These are phyloP conservation scores for Selaginella tamariscina DNA, from an alignment of 75 land plant genomes.

Conservation along the genomic window DNA sequence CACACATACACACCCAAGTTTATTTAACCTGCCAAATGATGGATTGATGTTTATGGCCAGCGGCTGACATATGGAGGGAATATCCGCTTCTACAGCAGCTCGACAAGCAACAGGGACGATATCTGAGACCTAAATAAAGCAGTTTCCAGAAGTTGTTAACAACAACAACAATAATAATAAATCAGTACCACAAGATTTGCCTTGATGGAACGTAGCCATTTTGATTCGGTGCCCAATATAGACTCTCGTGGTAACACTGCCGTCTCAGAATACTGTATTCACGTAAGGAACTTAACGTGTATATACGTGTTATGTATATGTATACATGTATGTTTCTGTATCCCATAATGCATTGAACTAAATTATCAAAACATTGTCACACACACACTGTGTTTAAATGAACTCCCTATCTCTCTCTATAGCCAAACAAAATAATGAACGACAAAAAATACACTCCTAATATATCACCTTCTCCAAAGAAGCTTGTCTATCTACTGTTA, in stretches of 20 bases:
- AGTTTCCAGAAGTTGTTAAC: slow-evolving; percentile 50
- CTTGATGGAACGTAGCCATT: slow-evolving; percentile 84
- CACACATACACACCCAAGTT: too few relatives aligned
- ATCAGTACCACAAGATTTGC: slow-evolving; percentile 93
- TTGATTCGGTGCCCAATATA: slow-evolving; percentile 67
- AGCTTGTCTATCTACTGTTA: slow-evolving; percentile 92
- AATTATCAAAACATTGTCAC: too few relatives aligned
- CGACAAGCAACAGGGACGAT: slow-evolving; percentile 98
- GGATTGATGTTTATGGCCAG: slow-evolving; percentile 85
- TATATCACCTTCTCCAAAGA: slow-evolving; percentile 84
- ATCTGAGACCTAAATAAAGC: slow-evolving; percentile 61
- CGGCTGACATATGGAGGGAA: slow-evolving; percentile 95
- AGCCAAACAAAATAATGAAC: too few relatives aligned
- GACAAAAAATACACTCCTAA: too few relatives aligned
- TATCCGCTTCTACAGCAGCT: slow-evolving; percentile 94
- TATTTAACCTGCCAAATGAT: slow-evolving; percentile 88
- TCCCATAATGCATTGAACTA: too few relatives aligned
- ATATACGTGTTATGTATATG: too few relatives aligned
- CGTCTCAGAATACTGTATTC: slow-evolving; percentile 74
- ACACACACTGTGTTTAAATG: too few relatives aligned
- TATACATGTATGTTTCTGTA: too few relatives aligned
- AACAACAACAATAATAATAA: background rate
- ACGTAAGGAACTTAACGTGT: too few relatives aligned
- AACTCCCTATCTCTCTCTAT: too few relatives aligned
- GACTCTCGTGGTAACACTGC: slow-evolving; percentile 84